A percentile compares a stretch with the other conserved stretches of the same genome.
phyloP scores from a whole-genome alignment of 139 green algal species.

The Chlorella sorokiniana region DNA sequence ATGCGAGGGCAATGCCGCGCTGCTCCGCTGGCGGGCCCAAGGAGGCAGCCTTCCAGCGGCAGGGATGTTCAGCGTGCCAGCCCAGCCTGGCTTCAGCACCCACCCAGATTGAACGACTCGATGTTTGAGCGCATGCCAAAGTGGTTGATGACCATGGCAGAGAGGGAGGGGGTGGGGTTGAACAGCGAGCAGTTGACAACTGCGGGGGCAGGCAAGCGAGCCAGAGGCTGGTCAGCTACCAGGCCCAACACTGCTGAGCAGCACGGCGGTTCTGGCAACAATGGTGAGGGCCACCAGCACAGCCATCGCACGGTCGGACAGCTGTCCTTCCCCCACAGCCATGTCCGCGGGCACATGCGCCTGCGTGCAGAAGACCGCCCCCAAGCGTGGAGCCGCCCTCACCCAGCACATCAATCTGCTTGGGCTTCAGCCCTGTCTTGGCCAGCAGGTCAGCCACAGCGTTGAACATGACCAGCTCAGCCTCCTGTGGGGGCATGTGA shows the following conservation, averaged over 20 bases:
- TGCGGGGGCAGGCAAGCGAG: background rate
- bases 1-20: too few relatives aligned
- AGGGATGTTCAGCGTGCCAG: too few relatives aligned
- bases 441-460: slow-evolving; percentile 52
- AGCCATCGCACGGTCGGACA: too few relatives aligned
- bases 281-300: too few relatives aligned
- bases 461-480: slow-evolving; percentile 76
- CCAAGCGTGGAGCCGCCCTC: background rate
- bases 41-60: too few relatives aligned
- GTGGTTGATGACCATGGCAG: slow-evolving; percentile 85
- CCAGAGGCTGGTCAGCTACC: background rate
- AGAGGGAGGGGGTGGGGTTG: slow-evolving; percentile 80
- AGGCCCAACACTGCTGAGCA: background rate
- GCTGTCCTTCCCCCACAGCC: too few relatives aligned
- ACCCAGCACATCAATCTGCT: slow-evolving; percentile 74
- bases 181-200: slow-evolving; percentile 86
- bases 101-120: slow-evolving; percentile 72
- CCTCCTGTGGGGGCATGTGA: too few relatives aligned
- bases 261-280: too few relatives aligned
- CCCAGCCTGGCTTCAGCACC: background rate
- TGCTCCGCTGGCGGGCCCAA: too few relatives aligned
- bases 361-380: too few relatives aligned
- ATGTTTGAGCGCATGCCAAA: slow-evolving; percentile 82
- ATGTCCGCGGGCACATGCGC: too few relatives aligned
- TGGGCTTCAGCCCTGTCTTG: slow-evolving; percentile 58